Evolutionary conservation across 202 grass and related monocot genomes (phyloP), one percentile per base, ranked within the genome.

Genomic region (Cymbopogon flexuosus): DNA sequence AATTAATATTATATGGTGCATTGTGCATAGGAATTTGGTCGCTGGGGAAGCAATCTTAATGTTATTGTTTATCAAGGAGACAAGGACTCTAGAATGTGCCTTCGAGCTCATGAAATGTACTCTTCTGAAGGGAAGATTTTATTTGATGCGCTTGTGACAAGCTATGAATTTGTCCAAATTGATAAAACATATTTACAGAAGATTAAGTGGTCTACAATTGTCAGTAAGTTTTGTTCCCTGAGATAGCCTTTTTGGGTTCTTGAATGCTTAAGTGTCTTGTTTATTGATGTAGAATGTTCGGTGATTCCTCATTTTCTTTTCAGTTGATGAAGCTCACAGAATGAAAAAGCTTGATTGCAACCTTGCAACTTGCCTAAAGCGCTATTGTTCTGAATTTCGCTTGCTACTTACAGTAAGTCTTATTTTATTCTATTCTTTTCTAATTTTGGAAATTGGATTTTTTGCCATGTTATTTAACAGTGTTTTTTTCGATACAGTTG

Each of bases 261-360:
- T 21, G 29, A 37, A 2, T 70, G 27, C 45, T 65, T 24, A 35
- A 64, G 14, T 18, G 12, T 46, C 14, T 73, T 23, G 47, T 23
- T 64, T 78, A n/a, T 81, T 33, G 22, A 31, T 78, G 27, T 81
- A 60, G 58, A 82, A 39, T 45, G 66, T 16, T 36, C 79, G 13
- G 30, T 16, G 61, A 30, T 49, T 72, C 10, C 21, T 49, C 23
- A 10, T 12, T 84, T 30, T 75, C 35, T 39, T 72, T 84, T 73
- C 78, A 93, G 91, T 88, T 90, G 91, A 93, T 47, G 91, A 93
- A 81, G 91, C 91, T 76, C 91, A 93, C 27, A 93, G 89, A 81
- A 60, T 93, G 56, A 93, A 93, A 75, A 90, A 90, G 40, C 79
- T 93, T 69, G 83, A 93, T 59, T 90, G 91, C 70, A 90, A 91